Evolutionary conservation across 2,329 filamentous ascomycete genomes (phyloP), one percentile per base, ranked within the genome.

Genomic region (Monosporascus sp.): DNA sequence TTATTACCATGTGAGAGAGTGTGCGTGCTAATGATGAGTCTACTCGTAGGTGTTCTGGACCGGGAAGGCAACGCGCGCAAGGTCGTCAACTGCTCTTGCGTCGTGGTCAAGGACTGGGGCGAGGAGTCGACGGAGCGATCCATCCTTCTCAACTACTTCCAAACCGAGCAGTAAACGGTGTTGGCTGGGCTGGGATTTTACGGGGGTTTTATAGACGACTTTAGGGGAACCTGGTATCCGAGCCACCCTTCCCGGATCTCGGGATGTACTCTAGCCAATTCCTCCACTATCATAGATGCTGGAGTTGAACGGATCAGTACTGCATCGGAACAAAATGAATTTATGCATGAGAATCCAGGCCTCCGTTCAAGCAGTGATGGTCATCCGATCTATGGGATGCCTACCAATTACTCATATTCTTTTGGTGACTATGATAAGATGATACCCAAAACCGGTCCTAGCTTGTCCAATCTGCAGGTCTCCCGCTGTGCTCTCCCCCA

Each of bases 31-130:
- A 73, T 59, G 53, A 17, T 5, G 45, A 17, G 45, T 49, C 52
- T 56, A 50, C 54, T 52, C 22, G 18, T 3, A 97, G 93, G 93
- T 81, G 92, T 97, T 68, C 87, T 99, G 70, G 94, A 99, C 83
- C 93, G 94, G 73, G 94, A 99, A 81, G 94, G 94, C 70, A 99
- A 99, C 80, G 91, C 94, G 71, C 90, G 94, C 80, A 99, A 99
- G 88, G 93, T 99, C 67, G 94, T 99, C 82, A 99, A 99, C 89
- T 99, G 94, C 91, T 97, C 93, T 73, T 97, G 94, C 84, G 94
- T 99, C 71, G 94, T 99, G 60, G 94, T 99, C 72, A 93, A 94
- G 83, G 92, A 99, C 79, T 99, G 94, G 94, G 94, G 94, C 85
- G 94, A 97, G 86, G 94, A 99, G 84, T 95, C 89, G 66, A 92